Conservation (phyloP, 2,329 filamentous ascomycete genomes). For the Epichloe amarillans region DNA sequence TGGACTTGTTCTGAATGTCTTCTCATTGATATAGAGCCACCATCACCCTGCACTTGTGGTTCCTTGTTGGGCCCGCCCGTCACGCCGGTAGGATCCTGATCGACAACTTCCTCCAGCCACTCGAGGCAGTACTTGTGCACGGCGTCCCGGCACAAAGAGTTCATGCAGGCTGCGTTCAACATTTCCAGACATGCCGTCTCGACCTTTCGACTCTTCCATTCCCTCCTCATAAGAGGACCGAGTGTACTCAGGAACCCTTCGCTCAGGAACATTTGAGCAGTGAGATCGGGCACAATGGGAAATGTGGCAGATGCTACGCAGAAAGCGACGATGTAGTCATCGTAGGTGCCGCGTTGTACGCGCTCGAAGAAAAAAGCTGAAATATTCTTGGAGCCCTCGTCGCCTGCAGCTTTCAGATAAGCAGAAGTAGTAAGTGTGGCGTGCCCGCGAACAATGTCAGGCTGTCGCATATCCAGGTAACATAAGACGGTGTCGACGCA, state of each 20-base stretch:
- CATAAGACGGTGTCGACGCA: slow-evolving; percentile 76
- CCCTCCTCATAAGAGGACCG: slow-evolving; percentile 61
- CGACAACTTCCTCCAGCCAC: slow-evolving; percentile 77
- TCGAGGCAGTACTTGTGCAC: slow-evolving; percentile 73
- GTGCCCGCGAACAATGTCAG: slow-evolving; percentile 61
- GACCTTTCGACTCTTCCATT: slow-evolving; percentile 73
- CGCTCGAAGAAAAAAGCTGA: slow-evolving; percentile 61
- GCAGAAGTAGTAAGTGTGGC: slow-evolving; percentile 73
- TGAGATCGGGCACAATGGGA: slow-evolving; percentile 66
- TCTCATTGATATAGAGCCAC: slow-evolving; percentile 46
- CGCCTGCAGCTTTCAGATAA: slow-evolving; percentile 64
- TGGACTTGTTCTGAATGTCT: slow-evolving; percentile 48
- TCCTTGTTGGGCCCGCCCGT: slow-evolving; percentile 36
- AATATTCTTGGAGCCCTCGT: slow-evolving; percentile 57
- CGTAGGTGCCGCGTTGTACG: slow-evolving; percentile 62
- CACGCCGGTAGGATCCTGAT: slow-evolving; percentile 50
- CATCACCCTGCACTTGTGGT: slow-evolving; percentile 43
- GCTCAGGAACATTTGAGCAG: slow-evolving; percentile 68
- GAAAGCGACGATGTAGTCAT: slow-evolving; percentile 83
- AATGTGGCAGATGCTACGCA: slow-evolving; percentile 85
- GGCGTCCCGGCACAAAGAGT: slow-evolving; percentile 66
- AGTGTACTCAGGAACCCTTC: slow-evolving; percentile 75
- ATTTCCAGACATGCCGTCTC: slow-evolving; percentile 80
- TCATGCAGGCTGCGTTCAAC: slow-evolving; percentile 83
- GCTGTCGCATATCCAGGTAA: slow-evolving; percentile 73